Evolutionary conservation across 2,329 filamentous ascomycete genomes (phyloP), one percentile per base, ranked within the genome.

Genomic region (Arthroderma uncinatum): DNA sequence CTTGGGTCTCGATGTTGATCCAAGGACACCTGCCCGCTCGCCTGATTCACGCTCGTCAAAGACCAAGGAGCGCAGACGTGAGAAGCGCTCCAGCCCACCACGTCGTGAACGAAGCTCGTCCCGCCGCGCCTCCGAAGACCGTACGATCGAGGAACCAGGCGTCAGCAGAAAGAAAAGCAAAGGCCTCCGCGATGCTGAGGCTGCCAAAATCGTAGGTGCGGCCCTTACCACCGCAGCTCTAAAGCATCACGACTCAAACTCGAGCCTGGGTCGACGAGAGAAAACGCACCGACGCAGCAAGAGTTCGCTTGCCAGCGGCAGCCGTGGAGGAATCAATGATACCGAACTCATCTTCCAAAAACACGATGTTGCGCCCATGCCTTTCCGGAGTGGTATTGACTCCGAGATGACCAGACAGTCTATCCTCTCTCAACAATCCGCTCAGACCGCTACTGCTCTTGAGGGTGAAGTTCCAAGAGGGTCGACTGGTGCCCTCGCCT

Each of bases 341-440:
- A 82, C 75, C 2, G 80, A 82, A 56, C 74, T 79, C 37, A 68
- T 74, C 16, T 76, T 77, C 62, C 66, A 80, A 59, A 76, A 70
- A 62, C 78, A 82, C 54, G 76, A 83, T 53, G 81, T 87, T 12
- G 86, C 90, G 5, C 88, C 88, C 4, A 89, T 96, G 85, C 92
- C 92, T 2, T 79, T 95, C 61, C 85, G 87, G 71, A 95, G 91
- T 71, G 88, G 89, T 57, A 82, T 95, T 58, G 82, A 87, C 42
- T 95, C 92, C 0, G 91, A 96, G 54, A 72, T 96, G 57, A 97
- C 92, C 0, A 81, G 92, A 64, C 86, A 86, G 14, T 96, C 92
- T 0, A 88, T 97, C 56, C 73, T 93, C 16, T 93, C 91, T 4
- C 87, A 88, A 30, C 84, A 87, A 28, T 88, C 87, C 0, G 88